These are phyloP conservation scores for Phialophora expanda DNA, from an alignment of 2,329 filamentous ascomycete species.

Conservation along the genomic window DNA sequence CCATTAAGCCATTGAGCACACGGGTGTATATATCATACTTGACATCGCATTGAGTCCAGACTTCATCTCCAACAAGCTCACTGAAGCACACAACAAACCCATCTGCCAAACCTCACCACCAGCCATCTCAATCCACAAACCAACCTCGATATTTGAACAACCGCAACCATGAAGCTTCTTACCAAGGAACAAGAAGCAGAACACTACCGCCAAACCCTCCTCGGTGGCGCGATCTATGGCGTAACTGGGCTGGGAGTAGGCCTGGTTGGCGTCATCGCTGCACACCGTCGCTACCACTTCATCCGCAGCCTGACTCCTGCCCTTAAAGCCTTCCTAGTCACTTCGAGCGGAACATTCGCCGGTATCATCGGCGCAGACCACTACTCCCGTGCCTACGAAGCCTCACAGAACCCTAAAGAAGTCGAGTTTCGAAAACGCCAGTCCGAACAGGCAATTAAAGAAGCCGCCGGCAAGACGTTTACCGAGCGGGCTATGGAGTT, in stretches of 20 bases:
- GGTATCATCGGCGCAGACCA: constrained; percentile 87
- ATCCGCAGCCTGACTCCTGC: constrained; percentile 84
- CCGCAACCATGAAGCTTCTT: constrained; percentile 80
- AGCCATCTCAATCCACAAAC: background rate
- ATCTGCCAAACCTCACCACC: background rate
- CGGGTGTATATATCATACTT: constrained; percentile 7
- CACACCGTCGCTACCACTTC: constrained; percentile 72
- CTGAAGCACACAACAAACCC: background rate
- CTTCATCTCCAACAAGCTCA: background rate
- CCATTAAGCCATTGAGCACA: background rate
- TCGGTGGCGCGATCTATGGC: constrained; percentile 75
- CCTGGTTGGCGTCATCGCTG: constrained; percentile 68
- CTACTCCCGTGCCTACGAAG: constrained; percentile 73
- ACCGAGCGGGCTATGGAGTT: constrained; percentile 71
- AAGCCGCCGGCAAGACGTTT: constrained; percentile 61
- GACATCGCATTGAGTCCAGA: background rate
- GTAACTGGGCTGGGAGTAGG: constrained; percentile 70
- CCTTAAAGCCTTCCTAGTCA: constrained; percentile 87
- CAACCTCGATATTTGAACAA: constrained; percentile 7
- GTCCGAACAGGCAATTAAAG: constrained; percentile 60
- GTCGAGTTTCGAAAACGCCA: constrained; percentile 69
- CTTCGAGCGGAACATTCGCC: constrained; percentile 79
- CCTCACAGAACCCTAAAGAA: constrained; percentile 68
- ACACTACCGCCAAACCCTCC: constrained; percentile 82
- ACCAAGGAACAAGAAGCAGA: constrained; percentile 89